Conservation (phyloP, 345 rosid species). For the Moringa oleifera region DNA sequence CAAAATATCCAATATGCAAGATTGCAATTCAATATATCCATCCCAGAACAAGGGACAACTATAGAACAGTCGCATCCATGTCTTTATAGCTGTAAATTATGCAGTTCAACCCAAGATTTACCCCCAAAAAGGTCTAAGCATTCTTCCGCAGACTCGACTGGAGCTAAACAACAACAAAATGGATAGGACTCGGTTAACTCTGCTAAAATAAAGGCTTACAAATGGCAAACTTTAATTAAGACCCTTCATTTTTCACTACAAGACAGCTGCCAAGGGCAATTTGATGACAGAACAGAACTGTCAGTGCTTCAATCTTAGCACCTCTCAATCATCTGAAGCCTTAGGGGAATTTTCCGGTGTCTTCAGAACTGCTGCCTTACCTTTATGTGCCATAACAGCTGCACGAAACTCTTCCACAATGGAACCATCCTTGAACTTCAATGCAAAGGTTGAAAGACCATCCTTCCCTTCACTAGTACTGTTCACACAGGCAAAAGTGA, state of each 20-base stretch:
- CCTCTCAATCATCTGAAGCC: conserved; percentile 39
- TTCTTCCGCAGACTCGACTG: conserved; percentile 22
- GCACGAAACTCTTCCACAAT: conserved; percentile 63
- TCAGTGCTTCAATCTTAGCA: neutral
- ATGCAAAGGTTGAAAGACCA: conserved; percentile 69
- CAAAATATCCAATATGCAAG: no score
- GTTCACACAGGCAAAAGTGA: conserved; percentile 86
- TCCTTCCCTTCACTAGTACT: conserved; percentile 56
- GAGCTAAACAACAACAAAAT: conserved; percentile 11
- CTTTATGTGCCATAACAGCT: conserved; percentile 50
- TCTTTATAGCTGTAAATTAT: conserved; percentile 16
- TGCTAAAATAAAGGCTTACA: conserved; percentile 16
- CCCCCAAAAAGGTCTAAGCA: conserved; percentile 14
- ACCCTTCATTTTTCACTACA: conserved; percentile 2
- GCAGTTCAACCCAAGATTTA: conserved; percentile 12
- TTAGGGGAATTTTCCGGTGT: conserved; percentile 87
- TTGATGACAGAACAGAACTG: neutral
- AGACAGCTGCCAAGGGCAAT: conserved; percentile 3
- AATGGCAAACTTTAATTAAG: conserved; percentile 8
- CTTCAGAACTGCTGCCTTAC: conserved; percentile 33
- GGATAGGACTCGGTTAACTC: conserved; percentile 25
- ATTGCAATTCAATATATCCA: no score
- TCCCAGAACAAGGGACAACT: conserved; percentile 18
- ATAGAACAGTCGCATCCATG: conserved; percentile 13
- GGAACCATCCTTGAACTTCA: conserved; percentile 74